A percentile compares a stretch with the other conserved stretches of the same genome.
Conservation (phyloP, 2,329 filamentous ascomycete species). For the Microascus cirrosus region DNA sequence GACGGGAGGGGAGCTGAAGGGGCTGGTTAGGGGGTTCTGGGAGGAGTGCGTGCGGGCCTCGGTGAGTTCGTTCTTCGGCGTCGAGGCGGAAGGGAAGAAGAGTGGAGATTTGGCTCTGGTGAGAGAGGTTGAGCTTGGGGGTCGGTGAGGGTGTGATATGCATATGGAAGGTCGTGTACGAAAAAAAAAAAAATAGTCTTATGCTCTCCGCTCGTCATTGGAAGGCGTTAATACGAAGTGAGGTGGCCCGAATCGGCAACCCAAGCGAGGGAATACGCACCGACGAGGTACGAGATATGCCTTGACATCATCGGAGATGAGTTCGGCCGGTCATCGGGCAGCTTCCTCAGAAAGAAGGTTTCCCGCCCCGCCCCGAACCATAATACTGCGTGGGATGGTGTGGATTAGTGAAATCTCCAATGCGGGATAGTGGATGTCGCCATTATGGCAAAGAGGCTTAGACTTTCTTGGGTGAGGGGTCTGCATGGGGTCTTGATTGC, state of each 20-base stretch:
- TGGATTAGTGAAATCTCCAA: neutral
- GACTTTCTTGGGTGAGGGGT: neutral
- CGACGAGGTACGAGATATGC: too few relatives aligned
- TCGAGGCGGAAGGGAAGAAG: slow-evolving; percentile 13
- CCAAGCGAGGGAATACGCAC: too few relatives aligned
- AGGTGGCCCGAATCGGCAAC: too few relatives aligned
- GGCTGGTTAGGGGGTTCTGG: slow-evolving; percentile 67
- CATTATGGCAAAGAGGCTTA: neutral
- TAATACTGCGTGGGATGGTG: too few relatives aligned
- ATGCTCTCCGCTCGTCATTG: neutral
- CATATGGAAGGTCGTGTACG: neutral
- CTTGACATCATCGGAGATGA: too few relatives aligned
- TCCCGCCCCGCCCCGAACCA: too few relatives aligned
- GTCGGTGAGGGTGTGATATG: neutral
- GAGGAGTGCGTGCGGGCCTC: slow-evolving; percentile 57
- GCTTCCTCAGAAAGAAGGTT: too few relatives aligned
- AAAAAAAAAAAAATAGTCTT: neutral
- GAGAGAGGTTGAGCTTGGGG: slow-evolving; percentile 34
- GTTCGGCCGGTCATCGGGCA: too few relatives aligned
- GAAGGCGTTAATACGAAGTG: too few relatives aligned
- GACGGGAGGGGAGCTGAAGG: slow-evolving; percentile 70
- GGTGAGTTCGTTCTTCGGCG: slow-evolving; percentile 56
- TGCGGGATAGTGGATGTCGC: neutral
- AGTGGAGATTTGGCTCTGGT: slow-evolving; percentile 36
- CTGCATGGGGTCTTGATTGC: neutral